Conservation (phyloP, 2,329 filamentous ascomycete genomes). For the Cadophora malorum region DNA sequence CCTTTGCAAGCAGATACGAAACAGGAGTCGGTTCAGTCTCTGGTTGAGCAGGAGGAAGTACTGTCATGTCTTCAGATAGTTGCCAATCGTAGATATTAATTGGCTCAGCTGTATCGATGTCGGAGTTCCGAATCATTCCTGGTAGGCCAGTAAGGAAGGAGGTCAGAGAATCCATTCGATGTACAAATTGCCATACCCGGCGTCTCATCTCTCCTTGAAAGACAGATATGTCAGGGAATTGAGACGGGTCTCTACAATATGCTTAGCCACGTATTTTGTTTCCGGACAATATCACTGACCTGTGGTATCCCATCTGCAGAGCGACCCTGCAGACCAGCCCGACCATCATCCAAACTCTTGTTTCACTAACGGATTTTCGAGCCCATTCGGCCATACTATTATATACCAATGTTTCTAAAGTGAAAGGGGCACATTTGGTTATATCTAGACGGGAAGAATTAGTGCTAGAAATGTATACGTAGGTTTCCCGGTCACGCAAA, state of each 20-base stretch:
- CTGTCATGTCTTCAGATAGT: slow-evolving; percentile 69
- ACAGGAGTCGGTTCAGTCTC: slow-evolving; percentile 75
- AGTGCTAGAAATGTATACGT: neutral
- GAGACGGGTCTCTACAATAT: slow-evolving; percentile 76
- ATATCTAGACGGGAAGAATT: slow-evolving; percentile 51
- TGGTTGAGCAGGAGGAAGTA: slow-evolving; percentile 70
- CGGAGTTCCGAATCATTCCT: slow-evolving; percentile 71
- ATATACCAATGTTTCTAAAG: slow-evolving; percentile 75
- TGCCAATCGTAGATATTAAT: slow-evolving; percentile 82
- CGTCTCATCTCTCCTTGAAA: slow-evolving; percentile 79
- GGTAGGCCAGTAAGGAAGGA: slow-evolving; percentile 70
- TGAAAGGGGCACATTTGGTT: slow-evolving; percentile 74
- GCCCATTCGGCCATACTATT: slow-evolving; percentile 78
- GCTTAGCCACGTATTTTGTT: slow-evolving; percentile 61
- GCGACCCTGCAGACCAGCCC: slow-evolving; percentile 59
- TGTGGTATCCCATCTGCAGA: slow-evolving; percentile 63
- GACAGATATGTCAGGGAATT: slow-evolving; percentile 72
- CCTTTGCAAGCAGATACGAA: slow-evolving; percentile 77
- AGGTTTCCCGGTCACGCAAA: neutral
- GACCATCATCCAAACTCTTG: slow-evolving; percentile 53
- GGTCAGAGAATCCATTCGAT: slow-evolving; percentile 75
- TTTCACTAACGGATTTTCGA: slow-evolving; percentile 72
- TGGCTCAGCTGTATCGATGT: slow-evolving; percentile 76
- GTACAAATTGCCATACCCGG: slow-evolving; percentile 70
- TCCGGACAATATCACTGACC: slow-evolving; percentile 22